A percentile compares a stretch with the other conserved stretches of the same genome.
These are phyloP conservation scores for Exophiala lecanii-corni DNA, from an alignment of 2,329 filamentous ascomycete genomes.

Conservation along the genomic window DNA sequence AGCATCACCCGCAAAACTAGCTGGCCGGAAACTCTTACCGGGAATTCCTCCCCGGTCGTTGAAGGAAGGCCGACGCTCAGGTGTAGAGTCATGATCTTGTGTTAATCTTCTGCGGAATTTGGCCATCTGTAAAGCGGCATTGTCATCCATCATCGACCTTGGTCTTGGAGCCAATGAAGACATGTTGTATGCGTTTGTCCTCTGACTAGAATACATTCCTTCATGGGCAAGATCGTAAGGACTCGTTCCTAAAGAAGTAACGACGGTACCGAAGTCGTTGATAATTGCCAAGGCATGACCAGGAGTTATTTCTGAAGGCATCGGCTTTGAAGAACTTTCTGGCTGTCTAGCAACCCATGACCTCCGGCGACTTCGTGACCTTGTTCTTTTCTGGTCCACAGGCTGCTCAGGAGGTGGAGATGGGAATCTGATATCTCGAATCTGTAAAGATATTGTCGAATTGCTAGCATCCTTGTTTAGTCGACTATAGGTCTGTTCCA, in stretches of 20 bases:
- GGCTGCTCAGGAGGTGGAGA: slow-evolving; percentile 19
- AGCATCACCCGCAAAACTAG: slow-evolving; percentile 19
- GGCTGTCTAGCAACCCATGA: slow-evolving; percentile 22
- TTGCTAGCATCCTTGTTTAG: slow-evolving; percentile 9
- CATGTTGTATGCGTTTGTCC: slow-evolving; percentile 8
- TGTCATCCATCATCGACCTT: slow-evolving; percentile 24
- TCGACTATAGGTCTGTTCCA: slow-evolving; percentile 21
- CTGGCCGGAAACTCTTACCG: slow-evolving; percentile 19
- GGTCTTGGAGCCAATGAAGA: slow-evolving; percentile 6
- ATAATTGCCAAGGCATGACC: slow-evolving; percentile 16
- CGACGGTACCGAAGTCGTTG: slow-evolving; percentile 20
- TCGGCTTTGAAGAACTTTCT: slow-evolving; percentile 12
- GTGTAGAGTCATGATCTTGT: slow-evolving; percentile 10
- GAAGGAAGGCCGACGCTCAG: slow-evolving; percentile 15
- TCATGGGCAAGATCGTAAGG: slow-evolving; percentile 22
- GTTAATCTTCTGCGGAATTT: slow-evolving; percentile 17
- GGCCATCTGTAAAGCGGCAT: slow-evolving; percentile 18
- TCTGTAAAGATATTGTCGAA: slow-evolving; percentile 16
- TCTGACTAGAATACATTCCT: slow-evolving; percentile 3
- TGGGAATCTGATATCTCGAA: slow-evolving; percentile 22
- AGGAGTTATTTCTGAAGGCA: slow-evolving; percentile 11
- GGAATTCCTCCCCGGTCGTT: slow-evolving; percentile 26
- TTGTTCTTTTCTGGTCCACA: slow-evolving; percentile 7
- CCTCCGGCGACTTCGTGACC: slow-evolving; percentile 16
- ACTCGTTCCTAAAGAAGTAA: slow-evolving; percentile 15